These are phyloP conservation scores for Incumbomyces lentus DNA, from an alignment of 2,329 filamentous ascomycete genomes.

Conservation along the genomic window DNA sequence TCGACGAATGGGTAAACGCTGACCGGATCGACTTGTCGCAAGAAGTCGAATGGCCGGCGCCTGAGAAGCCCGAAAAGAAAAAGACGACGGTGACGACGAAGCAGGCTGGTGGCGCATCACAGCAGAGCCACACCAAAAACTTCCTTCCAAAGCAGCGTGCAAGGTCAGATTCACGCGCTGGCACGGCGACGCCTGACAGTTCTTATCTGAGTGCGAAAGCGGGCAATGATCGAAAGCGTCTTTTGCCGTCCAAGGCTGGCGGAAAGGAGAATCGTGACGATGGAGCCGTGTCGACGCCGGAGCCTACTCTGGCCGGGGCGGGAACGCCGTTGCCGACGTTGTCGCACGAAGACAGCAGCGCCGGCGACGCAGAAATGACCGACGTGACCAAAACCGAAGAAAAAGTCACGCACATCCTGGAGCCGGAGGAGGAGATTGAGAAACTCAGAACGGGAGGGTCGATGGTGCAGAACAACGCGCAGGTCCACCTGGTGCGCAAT, in stretches of 20 bases:
- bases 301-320: conserved; percentile 23
- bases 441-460: conserved; percentile 88
- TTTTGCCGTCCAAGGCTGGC: conserved; percentile 45
- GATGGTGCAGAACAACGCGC: conserved; percentile 97
- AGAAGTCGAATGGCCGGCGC: conserved; percentile 92
- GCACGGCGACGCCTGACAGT: conserved; percentile 46
- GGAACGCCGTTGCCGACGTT: conserved; percentile 29
- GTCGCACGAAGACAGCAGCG: conserved; percentile 12
- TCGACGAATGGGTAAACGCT: conserved; percentile 78
- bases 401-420: conserved; percentile 17
- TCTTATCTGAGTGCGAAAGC: conserved; percentile 36
- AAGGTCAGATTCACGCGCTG: conserved; percentile 42
- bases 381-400: conserved; percentile 32
- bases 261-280: conserved; percentile 51
- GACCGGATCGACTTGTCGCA: conserved; percentile 73
- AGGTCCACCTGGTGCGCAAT: conserved; percentile 91
- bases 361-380: conserved; percentile 34
- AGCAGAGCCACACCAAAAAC: conserved; percentile 42
- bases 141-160: conserved; percentile 39
- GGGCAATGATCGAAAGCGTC: conserved; percentile 34
- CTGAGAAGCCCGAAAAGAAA: conserved; percentile 78
- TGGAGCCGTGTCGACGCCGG: conserved; percentile 23
- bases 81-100: conserved; percentile 54
- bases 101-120: conserved; percentile 40
- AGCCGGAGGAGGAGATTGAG: conserved; percentile 64